Base-by-base conservation (phyloP, 108 stramenopile genomes). In the Cylindrotheca fusiformis region DNA sequence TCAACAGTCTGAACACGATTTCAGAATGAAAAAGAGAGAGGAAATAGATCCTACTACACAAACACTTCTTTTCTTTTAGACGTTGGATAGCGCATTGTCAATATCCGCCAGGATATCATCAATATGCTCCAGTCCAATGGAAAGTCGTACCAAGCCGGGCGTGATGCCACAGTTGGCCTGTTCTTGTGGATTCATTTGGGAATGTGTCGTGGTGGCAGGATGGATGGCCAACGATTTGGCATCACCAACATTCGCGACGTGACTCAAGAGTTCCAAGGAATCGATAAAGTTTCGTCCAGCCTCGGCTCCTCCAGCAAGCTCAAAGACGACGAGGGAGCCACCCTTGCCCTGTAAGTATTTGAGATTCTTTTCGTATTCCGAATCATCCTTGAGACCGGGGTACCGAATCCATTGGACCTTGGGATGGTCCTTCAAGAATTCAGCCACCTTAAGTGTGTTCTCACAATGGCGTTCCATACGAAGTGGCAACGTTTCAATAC, bases 221-320 rank as follows among this genome's bases (percentile, higher is more conserved):
- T 94, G 90, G 58, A 97, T 97, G 30, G 77, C 84, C 18, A 97
- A 79, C 17, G 82, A 77, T 46, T 76, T 66, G 46, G 79, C 74
- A 75, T 97, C 94, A 23, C 96, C 96, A 18, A 97, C 96, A 71
- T 97, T 97, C 60, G 96, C 96, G 24, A 97, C 79, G 75, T 97
- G 92, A 22, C 76, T 76, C 44, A 79, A 77, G 30, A 97, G 70
- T 23, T 81, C 50, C 45, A 88, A 48, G 46, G 63, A 65, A 56
- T 86, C 78, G 62, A 97, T 95, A 63, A 97, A 91, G 31, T 68
- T 77, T 50, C 72, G 55, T 5, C 89, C 91, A 20, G 85, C 78
- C 23, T 56, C 45, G 27, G 49, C 60, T n/a, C 48, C 64, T 17
- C 57, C 79, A 58, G 58, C 63, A 45, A 96, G 76, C 27, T 82